Base-by-base conservation (phyloP, 139 green algal genomes). In the Micractinium sp. region DNA sequence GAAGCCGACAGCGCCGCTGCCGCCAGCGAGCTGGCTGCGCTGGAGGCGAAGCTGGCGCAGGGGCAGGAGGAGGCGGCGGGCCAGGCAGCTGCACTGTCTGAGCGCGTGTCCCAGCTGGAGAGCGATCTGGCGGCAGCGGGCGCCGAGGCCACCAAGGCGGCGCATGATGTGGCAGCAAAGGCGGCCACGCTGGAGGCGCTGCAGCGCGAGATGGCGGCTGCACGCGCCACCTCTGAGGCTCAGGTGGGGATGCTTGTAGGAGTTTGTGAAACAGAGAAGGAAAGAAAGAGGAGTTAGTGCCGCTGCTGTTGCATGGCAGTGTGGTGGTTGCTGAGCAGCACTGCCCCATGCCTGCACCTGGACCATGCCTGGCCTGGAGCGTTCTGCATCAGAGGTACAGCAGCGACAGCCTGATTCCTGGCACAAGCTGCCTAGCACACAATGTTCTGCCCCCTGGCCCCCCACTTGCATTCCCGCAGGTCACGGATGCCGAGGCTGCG, bases 401-500 rank as follows among this genome's bases (percentile, higher is more conserved):
- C 71, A 41, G n/a, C n/a, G n/a, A n/a, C n/a, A n/a, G n/a, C n/a
- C n/a, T n/a, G n/a, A n/a, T n/a, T n/a, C n/a, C n/a, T n/a, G 9
- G 71, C 31, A 39, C 13, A 15, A n/a, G n/a, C n/a, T 78, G n/a
- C n/a, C 63, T 71, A 12, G 63, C 63, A 71, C 13, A 25, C 63
- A 31, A 5, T 2, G 12, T 71, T 71, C 63, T 38, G 27, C 73
- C 33, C 1, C 27, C 73, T n/a, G 31, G 22, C 12, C 31, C 31
- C 1, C 31, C n/a, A 12, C 47, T 13, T 16, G 33, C 66, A 13
- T 23, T 29, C 39, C 12, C 81, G 14, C 86, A 89, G 86, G 56
- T 36, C 35, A 66, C 39, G 75, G 63, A 85, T 31, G 86, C 63
- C 15, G 47, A 90, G 31, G 77, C 39, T 27, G 86, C 78, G 29